Percentiles rank a stretch among this genome's conserved stretches.
Evolutionary conservation across 2,329 filamentous ascomycete genomes (phyloP).

Genomic region (Talaromyces sp.): DNA sequence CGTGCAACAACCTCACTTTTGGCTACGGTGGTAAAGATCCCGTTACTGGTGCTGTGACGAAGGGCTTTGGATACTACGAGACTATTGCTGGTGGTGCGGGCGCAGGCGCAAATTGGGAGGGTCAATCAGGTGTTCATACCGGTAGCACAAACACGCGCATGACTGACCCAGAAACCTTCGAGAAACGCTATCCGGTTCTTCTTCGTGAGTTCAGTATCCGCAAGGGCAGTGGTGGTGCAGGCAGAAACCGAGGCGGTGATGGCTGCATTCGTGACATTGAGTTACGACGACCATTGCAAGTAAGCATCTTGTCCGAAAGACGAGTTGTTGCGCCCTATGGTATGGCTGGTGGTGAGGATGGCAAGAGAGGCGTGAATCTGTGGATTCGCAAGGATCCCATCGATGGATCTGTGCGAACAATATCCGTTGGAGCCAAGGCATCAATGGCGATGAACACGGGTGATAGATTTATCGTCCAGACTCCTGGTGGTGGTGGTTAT

Average conservation of each 20-base stretch:
- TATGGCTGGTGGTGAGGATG: slow-evolving; percentile 76
- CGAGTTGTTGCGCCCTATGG: slow-evolving; percentile 77
- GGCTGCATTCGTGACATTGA: slow-evolving; percentile 80
- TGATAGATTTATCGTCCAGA: slow-evolving; percentile 60
- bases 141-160: slow-evolving; percentile 90
- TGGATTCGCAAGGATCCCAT: slow-evolving; percentile 75
- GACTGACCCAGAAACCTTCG: slow-evolving; percentile 78
- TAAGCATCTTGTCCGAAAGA: slow-evolving; percentile 73
- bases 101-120: slow-evolving; percentile 71
- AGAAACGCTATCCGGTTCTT: slow-evolving; percentile 73
- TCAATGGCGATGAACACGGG: slow-evolving; percentile 58
- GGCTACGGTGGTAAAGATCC: slow-evolving; percentile 68
- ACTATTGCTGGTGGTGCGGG: slow-evolving; percentile 79
- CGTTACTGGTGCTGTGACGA: slow-evolving; percentile 54
- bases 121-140: slow-evolving; percentile 72
- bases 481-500: slow-evolving; percentile 51
- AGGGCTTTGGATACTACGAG: slow-evolving; percentile 83
- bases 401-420: slow-evolving; percentile 47
- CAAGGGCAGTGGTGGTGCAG: slow-evolving; percentile 61
- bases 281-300: slow-evolving; percentile 75
- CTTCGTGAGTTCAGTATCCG: slow-evolving; percentile 69
- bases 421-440: slow-evolving; percentile 62
- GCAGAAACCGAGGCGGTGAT: slow-evolving; percentile 68
- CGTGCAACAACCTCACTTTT: slow-evolving; percentile 82
- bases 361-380: slow-evolving; percentile 73